Base-by-base conservation (phyloP, 2,329 filamentous ascomycete genomes). In the Hypoxylon rubiginosum region DNA sequence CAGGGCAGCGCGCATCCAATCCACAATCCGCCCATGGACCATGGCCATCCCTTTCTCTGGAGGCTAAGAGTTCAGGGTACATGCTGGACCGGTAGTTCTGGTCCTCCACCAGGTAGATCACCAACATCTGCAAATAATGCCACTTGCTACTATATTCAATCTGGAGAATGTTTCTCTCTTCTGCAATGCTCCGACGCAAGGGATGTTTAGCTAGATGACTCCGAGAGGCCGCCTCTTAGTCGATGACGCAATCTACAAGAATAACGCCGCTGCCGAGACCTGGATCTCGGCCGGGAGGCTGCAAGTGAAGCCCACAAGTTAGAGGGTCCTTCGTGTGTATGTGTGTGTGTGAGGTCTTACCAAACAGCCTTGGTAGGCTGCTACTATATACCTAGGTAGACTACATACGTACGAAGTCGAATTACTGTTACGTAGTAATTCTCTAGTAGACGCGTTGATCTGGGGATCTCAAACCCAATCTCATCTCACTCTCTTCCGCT, bases 1-100 rank as follows among this genome's bases (percentile, higher is more conserved):
- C 79, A 81, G 77, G 62, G 65, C 56, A 55, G 63, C 70, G 66
- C 67, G 66, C 65, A 66, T 66, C 61, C 63, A 58, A 66, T 66
- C 61, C 63, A 58, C 59, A 63, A 58, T 19, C 39, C 34, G 15
- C 39, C 39, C 17, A 19, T 19, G 21, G 4, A 30, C 21, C 21
- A 30, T 49, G 46, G 30, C 58, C 57, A 58, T 48, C 58, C 51
- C 48, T 62, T 60, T 56, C 17, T 21, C 7, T 21, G n/a, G 15
- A 41, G n/a, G 36, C 36, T 41, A 41, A 17, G 15, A 17, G 36
- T 11, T 17, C 7, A 21, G 17, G 39, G 39, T 43, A 43, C n/a
- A 43, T 43, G 17, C 11, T 36, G 36, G n/a, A 36, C n/a, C 36
- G 21, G 28, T 48, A 49, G 51, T 45, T 67, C 46, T 21, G 6